A percentile compares a stretch with the other conserved stretches of the same genome.
These are phyloP conservation scores for Populus davidiana DNA, from an alignment of 345 rosid genomes.

Conservation along the genomic window DNA sequence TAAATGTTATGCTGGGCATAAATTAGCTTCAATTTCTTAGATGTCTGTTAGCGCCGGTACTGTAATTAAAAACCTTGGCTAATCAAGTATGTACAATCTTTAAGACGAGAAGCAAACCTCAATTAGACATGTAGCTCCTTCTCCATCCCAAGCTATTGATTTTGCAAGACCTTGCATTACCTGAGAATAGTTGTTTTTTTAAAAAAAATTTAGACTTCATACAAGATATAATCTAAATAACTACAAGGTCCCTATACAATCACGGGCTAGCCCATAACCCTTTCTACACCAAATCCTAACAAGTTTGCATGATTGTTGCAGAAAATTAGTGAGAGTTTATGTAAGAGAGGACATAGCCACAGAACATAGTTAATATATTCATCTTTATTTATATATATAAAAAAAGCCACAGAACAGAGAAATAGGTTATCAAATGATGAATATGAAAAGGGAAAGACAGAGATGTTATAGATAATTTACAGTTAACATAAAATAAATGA, in stretches of 20 bases:
- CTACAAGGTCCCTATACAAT: background rate
- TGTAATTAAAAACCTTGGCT: background rate
- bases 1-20: background rate
- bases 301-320: background rate
- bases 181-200: constrained; percentile 31
- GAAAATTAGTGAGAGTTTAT: background rate
- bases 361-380: too few species aligned
- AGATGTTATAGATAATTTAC: background rate
- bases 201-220: background rate
- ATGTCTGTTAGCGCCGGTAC: background rate
- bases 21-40: background rate
- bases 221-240: background rate
- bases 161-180: constrained; percentile 99
- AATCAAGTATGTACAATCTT: constrained; percentile 3
- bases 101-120: constrained; percentile 49
- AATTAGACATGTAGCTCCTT: constrained; percentile 92
- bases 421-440: background rate
- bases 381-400: too few species aligned
- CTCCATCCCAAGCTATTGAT: constrained; percentile 99
- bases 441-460: background rate
- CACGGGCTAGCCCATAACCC: background rate
- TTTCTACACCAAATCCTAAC: background rate
- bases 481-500: background rate
- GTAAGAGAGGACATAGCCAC: background rate
- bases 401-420: background rate